phyloP scores from a whole-genome alignment of 2,329 filamentous ascomycete species.

The Aspergillus thermomutatus region DNA sequence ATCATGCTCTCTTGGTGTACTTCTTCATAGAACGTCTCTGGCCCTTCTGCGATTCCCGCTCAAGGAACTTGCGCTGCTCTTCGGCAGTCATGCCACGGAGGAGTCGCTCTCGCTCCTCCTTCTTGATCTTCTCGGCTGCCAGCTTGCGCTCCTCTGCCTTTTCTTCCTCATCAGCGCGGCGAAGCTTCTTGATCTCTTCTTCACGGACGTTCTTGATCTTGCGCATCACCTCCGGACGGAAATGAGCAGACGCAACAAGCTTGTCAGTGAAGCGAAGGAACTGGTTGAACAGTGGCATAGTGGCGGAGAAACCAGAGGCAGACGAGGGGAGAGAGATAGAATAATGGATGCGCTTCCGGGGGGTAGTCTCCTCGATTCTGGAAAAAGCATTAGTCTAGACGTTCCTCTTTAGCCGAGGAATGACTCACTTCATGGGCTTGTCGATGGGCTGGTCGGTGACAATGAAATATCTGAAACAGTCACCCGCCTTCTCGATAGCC shows the following conservation, averaged over 20 bases:
- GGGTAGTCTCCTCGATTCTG: conserved; percentile 76
- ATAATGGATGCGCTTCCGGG: conserved; percentile 83
- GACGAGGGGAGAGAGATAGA: conserved; percentile 66
- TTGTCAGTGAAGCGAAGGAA: conserved; percentile 83
- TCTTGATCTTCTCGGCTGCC: conserved; percentile 62
- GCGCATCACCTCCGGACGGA: conserved; percentile 84
- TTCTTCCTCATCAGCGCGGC: conserved; percentile 71
- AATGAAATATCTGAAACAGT: conserved; percentile 80
- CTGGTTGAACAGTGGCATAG: conserved; percentile 73
- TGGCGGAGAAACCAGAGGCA: conserved; percentile 58
- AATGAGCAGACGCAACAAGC: conserved; percentile 73
- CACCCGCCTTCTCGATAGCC: conserved; percentile 73
- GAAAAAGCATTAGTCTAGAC: neutral
- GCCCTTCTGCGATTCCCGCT: conserved; percentile 76
- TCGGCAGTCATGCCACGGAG: conserved; percentile 74
- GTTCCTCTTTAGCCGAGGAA: neutral
- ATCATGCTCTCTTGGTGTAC: conserved; percentile 50
- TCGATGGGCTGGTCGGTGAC: conserved; percentile 86
- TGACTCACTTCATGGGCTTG: conserved; percentile 73
- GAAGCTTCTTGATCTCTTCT: conserved; percentile 72
- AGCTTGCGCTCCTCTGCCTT: conserved; percentile 59
- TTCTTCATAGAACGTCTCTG: conserved; percentile 61
- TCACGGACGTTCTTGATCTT: conserved; percentile 81
- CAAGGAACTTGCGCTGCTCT: conserved; percentile 80
- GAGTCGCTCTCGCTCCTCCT: conserved; percentile 84